Evolutionary conservation across 2,329 filamentous ascomycete species (phyloP).

Genomic region (Ceratocystis harringtonii): DNA sequence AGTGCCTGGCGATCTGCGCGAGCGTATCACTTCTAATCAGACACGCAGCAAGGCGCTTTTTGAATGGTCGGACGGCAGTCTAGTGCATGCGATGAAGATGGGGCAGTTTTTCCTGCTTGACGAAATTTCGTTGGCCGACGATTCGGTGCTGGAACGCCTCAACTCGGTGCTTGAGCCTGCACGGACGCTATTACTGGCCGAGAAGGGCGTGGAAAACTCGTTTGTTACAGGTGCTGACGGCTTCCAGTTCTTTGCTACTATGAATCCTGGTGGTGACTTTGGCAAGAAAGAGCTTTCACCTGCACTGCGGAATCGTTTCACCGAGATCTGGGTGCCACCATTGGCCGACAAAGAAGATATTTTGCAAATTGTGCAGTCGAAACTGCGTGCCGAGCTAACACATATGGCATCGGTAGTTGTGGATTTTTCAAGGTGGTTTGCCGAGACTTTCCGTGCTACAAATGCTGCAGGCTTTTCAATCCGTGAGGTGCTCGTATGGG

Average conservation of each 20-base stretch:
- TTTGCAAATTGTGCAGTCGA: constrained; percentile 67
- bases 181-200: constrained; percentile 73
- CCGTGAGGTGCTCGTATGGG: constrained; percentile 84
- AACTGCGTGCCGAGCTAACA: constrained; percentile 44
- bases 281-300: constrained; percentile 96
- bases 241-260: constrained; percentile 95
- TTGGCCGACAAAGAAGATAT: constrained; percentile 76
- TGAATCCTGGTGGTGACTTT: constrained; percentile 98
- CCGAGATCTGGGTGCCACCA: constrained; percentile 94
- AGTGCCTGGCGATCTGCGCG: constrained; percentile 34
- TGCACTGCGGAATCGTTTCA: constrained; percentile 88
- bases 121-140: constrained; percentile 93
- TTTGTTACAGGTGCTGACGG: constrained; percentile 59
- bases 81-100: constrained; percentile 84
- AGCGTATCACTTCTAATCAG: constrained; percentile 33
- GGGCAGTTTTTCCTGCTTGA: constrained; percentile 89
- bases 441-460: constrained; percentile 49
- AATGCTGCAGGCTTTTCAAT: constrained; percentile 49
- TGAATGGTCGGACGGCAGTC: constrained; percentile 87
- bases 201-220: constrained; percentile 78
- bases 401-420: constrained; percentile 56
- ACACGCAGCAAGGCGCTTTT: constrained; percentile 72
- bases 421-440: constrained; percentile 86
- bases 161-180: constrained; percentile 92
- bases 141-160: constrained; percentile 87